Evolutionary conservation across 1,284 basidiomycete genomes (phyloP).

Genomic region (Somion occarium): DNA sequence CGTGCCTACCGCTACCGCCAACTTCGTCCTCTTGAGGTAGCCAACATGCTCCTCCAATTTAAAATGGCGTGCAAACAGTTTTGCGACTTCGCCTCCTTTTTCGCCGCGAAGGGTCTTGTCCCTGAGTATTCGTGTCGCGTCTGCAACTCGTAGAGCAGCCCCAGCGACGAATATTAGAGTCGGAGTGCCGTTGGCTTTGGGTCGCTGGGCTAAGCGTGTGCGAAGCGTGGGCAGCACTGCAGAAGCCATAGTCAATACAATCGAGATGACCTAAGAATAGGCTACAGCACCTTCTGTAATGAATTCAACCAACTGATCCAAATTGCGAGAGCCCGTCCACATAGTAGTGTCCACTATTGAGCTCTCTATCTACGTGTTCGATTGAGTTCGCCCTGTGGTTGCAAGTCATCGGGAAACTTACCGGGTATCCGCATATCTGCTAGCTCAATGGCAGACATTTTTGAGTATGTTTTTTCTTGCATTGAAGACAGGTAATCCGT

Average conservation of each 20-base stretch:
- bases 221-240: constrained; percentile 66
- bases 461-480: constrained; percentile 61
- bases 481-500: constrained; percentile 54
- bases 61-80: constrained; percentile 84
- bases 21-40: constrained; percentile 70
- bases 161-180: constrained; percentile 73
- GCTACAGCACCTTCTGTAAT: constrained; percentile 55
- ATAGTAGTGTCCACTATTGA: constrained; percentile 68
- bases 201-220: constrained; percentile 63
- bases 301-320: constrained; percentile 68
- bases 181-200: constrained; percentile 72
- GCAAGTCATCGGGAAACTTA: constrained; percentile 29
- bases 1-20: constrained; percentile 77
- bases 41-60: constrained; percentile 77
- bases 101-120: constrained; percentile 64
- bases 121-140: constrained; percentile 68
- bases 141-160: constrained; percentile 75
- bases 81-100: constrained; percentile 79
- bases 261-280: not conserved
- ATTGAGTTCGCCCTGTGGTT: constrained; percentile 31
- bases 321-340: constrained; percentile 65
- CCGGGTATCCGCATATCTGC: constrained; percentile 70
- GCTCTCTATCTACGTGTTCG: constrained; percentile 55
- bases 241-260: not conserved
- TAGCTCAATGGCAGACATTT: constrained; percentile 66